Evolutionary conservation across 1,284 basidiomycete species (phyloP).

Genomic region (Leucocoprinus gongylophorus): DNA sequence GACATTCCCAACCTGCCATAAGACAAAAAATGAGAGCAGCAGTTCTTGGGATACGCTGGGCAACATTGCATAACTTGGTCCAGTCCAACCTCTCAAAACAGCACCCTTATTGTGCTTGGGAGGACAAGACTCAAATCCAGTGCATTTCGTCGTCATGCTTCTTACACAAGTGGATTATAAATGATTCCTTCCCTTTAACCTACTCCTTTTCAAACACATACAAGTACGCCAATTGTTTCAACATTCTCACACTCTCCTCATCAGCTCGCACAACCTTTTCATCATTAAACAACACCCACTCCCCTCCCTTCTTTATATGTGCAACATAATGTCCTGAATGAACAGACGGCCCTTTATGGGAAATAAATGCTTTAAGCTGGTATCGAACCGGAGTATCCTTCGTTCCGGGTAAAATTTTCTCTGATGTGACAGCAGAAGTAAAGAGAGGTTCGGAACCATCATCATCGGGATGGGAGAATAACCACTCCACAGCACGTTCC

Average conservation of each 20-base stretch:
- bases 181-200: background rate
- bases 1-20: too few species aligned
- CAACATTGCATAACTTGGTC: too few species aligned
- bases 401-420: conserved; percentile 37
- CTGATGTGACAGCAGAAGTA: background rate
- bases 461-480: conserved; percentile 94
- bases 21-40: too few species aligned
- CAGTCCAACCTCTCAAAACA: too few species aligned
- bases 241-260: conserved; percentile 58
- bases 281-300: conserved; percentile 91
- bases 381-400: conserved; percentile 68
- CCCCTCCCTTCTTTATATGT: conserved; percentile 50
- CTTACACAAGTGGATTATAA: too few species aligned
- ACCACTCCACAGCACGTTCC: conserved; percentile 91
- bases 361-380: conserved; percentile 87
- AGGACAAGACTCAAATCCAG: too few species aligned
- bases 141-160: too few species aligned
- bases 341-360: conserved; percentile 93
- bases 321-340: conserved; percentile 95
- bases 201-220: conserved; percentile 74
- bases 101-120: too few species aligned
- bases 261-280: conserved; percentile 92
- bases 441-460: conserved; percentile 53
- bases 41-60: too few species aligned
- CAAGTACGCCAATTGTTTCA: conserved; percentile 82